These are phyloP conservation scores for Phaeosphaeriaceae sp. DNA, from an alignment of 2,329 filamentous ascomycete genomes.

Conservation along the genomic window DNA sequence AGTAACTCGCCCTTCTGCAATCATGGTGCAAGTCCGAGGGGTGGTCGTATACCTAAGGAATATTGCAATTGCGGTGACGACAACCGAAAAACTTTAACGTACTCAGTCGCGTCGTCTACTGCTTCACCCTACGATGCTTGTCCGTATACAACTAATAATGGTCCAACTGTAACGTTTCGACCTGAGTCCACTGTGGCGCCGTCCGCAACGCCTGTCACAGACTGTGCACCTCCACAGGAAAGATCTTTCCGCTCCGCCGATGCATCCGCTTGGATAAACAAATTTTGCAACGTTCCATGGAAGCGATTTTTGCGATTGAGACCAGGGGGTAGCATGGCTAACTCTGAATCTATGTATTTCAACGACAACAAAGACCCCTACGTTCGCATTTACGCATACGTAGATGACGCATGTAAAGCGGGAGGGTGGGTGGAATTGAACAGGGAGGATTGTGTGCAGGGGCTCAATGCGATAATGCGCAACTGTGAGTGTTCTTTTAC, in stretches of 20 bases:
- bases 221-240: background rate
- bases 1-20: background rate
- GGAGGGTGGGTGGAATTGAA: background rate
- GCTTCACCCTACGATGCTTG: background rate
- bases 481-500: background rate
- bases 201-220: background rate
- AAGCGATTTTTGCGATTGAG: background rate
- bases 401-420: constrained; percentile 2
- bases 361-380: background rate
- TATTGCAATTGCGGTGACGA: constrained; percentile 3
- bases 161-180: background rate
- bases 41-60: background rate
- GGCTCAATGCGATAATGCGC: background rate
- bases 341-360: background rate
- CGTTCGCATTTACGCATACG: constrained; percentile 4
- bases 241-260: background rate
- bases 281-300: background rate
- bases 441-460: background rate
- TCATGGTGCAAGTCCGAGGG: background rate
- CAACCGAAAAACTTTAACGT: background rate
- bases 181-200: background rate
- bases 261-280: background rate
- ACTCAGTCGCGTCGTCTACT: background rate
- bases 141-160: constrained; percentile 1
- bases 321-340: background rate